Conservation (phyloP, 257 asterid genomes). For the Paulownia fortunei region DNA sequence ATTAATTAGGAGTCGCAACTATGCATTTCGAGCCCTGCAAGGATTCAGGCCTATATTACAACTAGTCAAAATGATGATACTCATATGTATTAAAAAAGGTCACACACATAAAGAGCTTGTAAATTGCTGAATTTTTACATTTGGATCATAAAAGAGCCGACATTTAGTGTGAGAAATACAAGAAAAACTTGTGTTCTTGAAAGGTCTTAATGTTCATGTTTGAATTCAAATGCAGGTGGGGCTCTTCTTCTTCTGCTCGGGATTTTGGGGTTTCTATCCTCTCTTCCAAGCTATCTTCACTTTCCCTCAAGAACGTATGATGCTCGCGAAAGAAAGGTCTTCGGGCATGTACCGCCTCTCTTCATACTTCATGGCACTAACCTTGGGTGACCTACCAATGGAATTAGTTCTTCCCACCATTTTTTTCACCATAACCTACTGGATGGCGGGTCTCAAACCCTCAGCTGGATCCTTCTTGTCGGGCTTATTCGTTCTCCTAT, state of each 20-base stretch:
- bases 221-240: constrained; percentile 56
- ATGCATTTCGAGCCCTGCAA: too few relatives aligned
- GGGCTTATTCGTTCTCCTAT: constrained; percentile 53
- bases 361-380: constrained; percentile 79
- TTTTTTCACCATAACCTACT: constrained; percentile 63
- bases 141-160: too few relatives aligned
- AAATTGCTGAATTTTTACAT: too few relatives aligned
- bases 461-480: constrained; percentile 46
- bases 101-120: too few relatives aligned
- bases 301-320: constrained; percentile 69
- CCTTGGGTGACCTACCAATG: constrained; percentile 80
- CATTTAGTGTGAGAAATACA: too few relatives aligned
- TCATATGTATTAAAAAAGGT: too few relatives aligned
- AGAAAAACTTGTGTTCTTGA: neutral
- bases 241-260: constrained; percentile 59
- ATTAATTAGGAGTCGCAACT: neutral
- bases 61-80: too few relatives aligned
- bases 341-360: constrained; percentile 90
- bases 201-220: neutral
- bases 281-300: constrained; percentile 82
- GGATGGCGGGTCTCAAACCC: constrained; percentile 77
- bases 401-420: constrained; percentile 76
- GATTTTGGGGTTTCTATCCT: constrained; percentile 87
- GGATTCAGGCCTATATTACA: too few relatives aligned
- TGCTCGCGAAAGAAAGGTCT: constrained; percentile 74